Conservation (phyloP, 2,329 filamentous ascomycete species). For the Coniochaeta prunicola region DNA sequence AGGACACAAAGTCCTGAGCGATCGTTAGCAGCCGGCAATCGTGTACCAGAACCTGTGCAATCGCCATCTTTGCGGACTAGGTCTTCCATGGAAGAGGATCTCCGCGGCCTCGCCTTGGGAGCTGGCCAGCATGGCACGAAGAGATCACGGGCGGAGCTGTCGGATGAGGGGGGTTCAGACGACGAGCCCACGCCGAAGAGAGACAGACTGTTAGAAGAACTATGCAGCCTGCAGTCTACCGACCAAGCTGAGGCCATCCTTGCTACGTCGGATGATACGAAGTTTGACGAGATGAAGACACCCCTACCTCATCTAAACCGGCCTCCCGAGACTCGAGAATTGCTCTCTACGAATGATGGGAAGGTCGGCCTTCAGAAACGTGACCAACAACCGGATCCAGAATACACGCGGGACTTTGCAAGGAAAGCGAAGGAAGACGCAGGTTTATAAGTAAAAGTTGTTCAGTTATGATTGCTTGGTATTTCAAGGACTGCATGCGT, state of each 20-base stretch:
- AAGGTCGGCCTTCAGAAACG: neutral
- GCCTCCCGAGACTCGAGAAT: neutral
- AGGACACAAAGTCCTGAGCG: neutral
- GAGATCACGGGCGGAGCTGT: conserved; percentile 14
- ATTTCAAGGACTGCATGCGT: neutral
- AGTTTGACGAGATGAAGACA: neutral
- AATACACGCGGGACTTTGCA: neutral
- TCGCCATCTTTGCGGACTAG: neutral
- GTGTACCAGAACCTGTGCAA: neutral
- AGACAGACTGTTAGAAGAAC: conserved; percentile 20
- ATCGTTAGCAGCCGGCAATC: neutral
- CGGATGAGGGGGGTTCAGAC: conserved; percentile 11
- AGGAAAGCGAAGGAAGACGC: neutral
- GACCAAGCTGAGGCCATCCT: neutral
- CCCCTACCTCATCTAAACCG: neutral
- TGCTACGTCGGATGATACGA: neutral
- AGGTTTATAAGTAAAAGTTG: neutral
- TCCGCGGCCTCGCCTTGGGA: conserved; percentile 12
- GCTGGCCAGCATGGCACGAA: conserved; percentile 13
- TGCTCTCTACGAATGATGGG: neutral
- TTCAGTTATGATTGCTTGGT: neutral
- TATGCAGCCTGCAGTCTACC: conserved; percentile 18
- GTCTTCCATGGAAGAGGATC: neutral
- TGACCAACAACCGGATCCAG: neutral
- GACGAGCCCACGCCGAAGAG: conserved; percentile 17